These are phyloP conservation scores for Tetracladium setigerum DNA, from an alignment of 495 filamentous ascomycete genomes.

Conservation along the genomic window DNA sequence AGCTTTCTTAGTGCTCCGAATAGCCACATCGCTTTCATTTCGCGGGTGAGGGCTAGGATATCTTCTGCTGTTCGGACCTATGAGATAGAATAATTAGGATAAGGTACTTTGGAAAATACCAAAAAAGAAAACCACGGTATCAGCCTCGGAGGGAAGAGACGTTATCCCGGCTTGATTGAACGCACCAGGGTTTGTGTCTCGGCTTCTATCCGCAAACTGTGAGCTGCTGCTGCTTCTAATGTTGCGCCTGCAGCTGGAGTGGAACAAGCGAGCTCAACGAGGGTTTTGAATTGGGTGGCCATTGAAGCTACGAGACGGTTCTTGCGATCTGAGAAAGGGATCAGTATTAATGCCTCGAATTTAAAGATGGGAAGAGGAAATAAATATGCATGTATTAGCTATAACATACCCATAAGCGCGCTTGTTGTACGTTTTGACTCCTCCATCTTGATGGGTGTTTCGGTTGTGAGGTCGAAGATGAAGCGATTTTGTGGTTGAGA, in stretches of 20 bases:
- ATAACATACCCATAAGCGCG: constrained; percentile 16
- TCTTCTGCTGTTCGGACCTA: constrained; percentile 61
- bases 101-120: neutral
- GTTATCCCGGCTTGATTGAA: neutral
- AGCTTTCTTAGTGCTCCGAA: constrained; percentile 60
- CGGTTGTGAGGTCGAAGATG: neutral
- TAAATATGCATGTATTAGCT: neutral
- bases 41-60: constrained; percentile 49
- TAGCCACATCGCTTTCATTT: constrained; percentile 67
- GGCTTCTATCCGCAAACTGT: constrained; percentile 52
- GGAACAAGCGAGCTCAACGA: constrained; percentile 40
- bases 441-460: constrained; percentile 8
- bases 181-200: constrained; percentile 54
- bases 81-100: neutral
- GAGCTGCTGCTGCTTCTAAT: constrained; percentile 43
- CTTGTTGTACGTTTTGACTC: constrained; percentile 12
- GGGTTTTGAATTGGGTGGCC: constrained; percentile 53
- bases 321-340: constrained; percentile 16
- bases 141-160: neutral
- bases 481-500: neutral
- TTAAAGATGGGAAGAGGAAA: neutral
- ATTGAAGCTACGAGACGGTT: constrained; percentile 39
- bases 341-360: constrained; percentile 2
- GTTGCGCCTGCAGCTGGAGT: constrained; percentile 28
- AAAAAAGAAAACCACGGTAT: neutral